Base-by-base conservation (phyloP, 345 rosid species). In the Eucalyptus tenuipes region DNA sequence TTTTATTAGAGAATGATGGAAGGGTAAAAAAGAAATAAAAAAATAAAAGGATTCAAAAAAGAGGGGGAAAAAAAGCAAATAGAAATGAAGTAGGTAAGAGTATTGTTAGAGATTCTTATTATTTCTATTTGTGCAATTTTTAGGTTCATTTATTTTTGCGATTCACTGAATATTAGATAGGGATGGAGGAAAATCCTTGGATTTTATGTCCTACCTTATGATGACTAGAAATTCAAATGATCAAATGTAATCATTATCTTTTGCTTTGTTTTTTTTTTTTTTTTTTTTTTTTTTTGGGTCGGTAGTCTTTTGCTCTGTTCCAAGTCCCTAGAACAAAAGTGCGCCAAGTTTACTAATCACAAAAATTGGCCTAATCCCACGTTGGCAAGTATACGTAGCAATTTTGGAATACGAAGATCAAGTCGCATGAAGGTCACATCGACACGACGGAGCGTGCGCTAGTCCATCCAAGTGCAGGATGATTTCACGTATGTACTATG, bases 201-300 rank as follows among this genome's bases (percentile, higher is more conserved):
- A 55, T 10, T 55, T 55, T 10, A 55, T 55, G 9, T 9, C 29
- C 1, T 24, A 55, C 1, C 13, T 10, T 55, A 24, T 24, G 1
- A 9, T 24, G 0, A 25, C 29, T 24, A 55, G 0, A 55, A 4
- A 22, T 55, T 1, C 12, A 55, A 24, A 55, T 55, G 2, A 55
- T 29, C 29, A 55, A 24, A 24, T 1, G 3, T 2, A 55, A 10
- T 24, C 29, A 55, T 55, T 4, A 0, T 55, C 61, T 24, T 55
- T 61, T 61, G 1, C 31, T 59, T 2, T 27, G 4, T 59, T 59
- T 0, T 17, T 50, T 3, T 17, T 0, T 50, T 49, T 49, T 13
- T 49, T 50, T 16, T 5, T 5, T 3, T 0, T 49, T 14, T 49
- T 50, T 16, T 49, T 2, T 18, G 52, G 55, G 24, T 52, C 24